Evolutionary conservation across 495 filamentous ascomycete species (phyloP), one percentile per base, ranked within the genome.

Genomic region (Symbiotaphrina buchneri): DNA sequence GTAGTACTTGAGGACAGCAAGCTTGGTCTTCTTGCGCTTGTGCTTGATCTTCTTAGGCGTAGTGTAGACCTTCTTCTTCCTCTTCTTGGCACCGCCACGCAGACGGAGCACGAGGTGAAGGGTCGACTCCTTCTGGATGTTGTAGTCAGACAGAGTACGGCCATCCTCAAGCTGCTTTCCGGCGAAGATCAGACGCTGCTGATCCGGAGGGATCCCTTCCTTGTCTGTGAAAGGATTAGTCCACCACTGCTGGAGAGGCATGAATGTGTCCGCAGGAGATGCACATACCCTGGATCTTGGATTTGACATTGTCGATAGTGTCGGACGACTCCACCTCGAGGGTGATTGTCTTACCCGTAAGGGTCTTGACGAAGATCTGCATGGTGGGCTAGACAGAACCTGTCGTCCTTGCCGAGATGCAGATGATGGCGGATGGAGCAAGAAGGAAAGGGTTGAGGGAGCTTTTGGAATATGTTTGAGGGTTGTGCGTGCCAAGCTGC

Each of bases 21-120:
- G 68, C 74, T 97, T 97, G 68, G 77, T 92, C 83, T 79, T 81
- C 77, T 94, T 95, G 64, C 83, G 74, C 79, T 95, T 97, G 67
- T 97, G 87, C 84, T 97, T 97, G 76, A 97, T 97, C 78, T 97
- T 97, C 84, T 97, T 97, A 52, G 87, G 87, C 46, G 90, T 97
- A 50, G 79, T 94, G 72, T 97, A 97, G 36, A 97, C 87, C 82
- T 97, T 97, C 85, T 97, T 97, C 79, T 97, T 97, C 47, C 87
- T 65, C 81, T 97, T 97, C 81, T 97, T 97, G 50, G 59, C 81
- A 50, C 63, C 67, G 59, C 87, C 87, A 69, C 87, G 90, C 37
- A 99, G 82, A 53, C 90, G 83, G 41, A 99, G 75, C 43, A 99
- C 90, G 41, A 95, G 66, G 63, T 99, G 87, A 39, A 99, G 82